These are phyloP conservation scores for Solanum medicagineum DNA, from an alignment of 257 asterid genomes.

Conservation along the genomic window DNA sequence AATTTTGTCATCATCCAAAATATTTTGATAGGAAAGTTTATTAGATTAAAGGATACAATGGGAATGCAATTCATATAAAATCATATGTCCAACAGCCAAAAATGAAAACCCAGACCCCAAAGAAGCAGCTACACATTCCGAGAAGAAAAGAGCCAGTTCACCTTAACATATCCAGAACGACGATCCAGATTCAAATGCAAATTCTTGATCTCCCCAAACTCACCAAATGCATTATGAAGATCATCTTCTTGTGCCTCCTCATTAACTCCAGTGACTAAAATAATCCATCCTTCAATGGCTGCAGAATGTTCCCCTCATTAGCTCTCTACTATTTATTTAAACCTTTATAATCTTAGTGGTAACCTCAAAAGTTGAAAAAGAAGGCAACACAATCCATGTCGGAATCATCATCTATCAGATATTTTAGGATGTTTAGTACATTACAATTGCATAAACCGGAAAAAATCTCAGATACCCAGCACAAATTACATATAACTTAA, in stretches of 20 bases:
- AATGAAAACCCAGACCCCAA: background rate
- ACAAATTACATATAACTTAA: background rate
- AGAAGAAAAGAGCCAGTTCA: slow-evolving; percentile 1
- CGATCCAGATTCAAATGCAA: slow-evolving; percentile 96
- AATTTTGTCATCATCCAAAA: background rate
- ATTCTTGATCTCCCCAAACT: slow-evolving; percentile 80
- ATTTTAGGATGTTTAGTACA: background rate
- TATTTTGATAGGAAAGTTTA: background rate
- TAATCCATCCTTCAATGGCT: slow-evolving; percentile 99
- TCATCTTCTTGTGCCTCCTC: slow-evolving; percentile 98
- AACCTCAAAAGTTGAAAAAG: background rate
- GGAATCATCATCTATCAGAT: background rate
- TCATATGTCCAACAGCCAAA: background rate
- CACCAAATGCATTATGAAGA: slow-evolving; percentile 69
- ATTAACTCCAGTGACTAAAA: slow-evolving; percentile 88
- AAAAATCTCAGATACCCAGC: background rate
- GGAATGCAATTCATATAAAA: background rate
- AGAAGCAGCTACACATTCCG: background rate
- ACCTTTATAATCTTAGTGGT: background rate
- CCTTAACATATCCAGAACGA: slow-evolving; percentile 98
- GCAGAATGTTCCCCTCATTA: slow-evolving; percentile 19
- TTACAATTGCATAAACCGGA: background rate
- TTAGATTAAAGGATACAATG: background rate
- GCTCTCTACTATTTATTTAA: background rate
- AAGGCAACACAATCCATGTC: background rate